phyloP scores from a whole-genome alignment of 1,284 basidiomycete species.

The Trametes pubescens region DNA sequence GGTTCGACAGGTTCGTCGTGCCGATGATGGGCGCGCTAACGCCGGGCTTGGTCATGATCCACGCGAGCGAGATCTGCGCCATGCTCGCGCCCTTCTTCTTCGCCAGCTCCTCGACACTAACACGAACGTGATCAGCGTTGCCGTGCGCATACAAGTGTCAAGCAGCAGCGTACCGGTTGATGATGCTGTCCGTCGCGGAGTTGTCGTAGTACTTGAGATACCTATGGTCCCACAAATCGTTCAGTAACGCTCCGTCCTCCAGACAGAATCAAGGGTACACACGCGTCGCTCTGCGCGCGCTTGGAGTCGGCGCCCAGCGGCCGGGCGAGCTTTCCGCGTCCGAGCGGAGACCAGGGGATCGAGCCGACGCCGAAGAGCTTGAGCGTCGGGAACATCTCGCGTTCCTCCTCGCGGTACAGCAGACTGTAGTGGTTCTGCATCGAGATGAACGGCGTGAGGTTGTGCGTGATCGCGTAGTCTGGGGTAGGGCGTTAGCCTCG shows the following conservation, averaged over 20 bases:
- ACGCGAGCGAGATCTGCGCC: constrained; percentile 48
- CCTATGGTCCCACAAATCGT: constrained; percentile 35
- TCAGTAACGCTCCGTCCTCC: constrained; percentile 37
- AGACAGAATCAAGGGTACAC: background rate
- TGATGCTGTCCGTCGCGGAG: background rate
- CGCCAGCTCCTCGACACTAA: constrained; percentile 53
- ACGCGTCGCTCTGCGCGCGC: constrained; percentile 38
- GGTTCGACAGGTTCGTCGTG: constrained; percentile 55
- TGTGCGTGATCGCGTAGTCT: constrained; percentile 47
- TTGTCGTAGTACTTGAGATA: constrained; percentile 15
- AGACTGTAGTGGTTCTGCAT: constrained; percentile 60
- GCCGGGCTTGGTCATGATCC: constrained; percentile 48
- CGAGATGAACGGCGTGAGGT: constrained; percentile 57
- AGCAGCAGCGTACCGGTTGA: constrained; percentile 7
- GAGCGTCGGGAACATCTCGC: constrained; percentile 55
- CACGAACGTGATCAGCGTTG: background rate
- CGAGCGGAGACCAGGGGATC: constrained; percentile 54
- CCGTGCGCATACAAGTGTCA: too few relatives aligned
- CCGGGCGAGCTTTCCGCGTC: constrained; percentile 46
- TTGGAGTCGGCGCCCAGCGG: constrained; percentile 39
- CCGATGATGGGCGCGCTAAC: constrained; percentile 65
- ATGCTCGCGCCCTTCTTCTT: constrained; percentile 44
- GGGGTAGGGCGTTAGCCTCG: constrained; percentile 39
- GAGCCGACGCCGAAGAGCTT: constrained; percentile 48
- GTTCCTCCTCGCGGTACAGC: constrained; percentile 57